Conservation (phyloP, 148 eudicot species). For the Rhododendron kiyosumense region DNA sequence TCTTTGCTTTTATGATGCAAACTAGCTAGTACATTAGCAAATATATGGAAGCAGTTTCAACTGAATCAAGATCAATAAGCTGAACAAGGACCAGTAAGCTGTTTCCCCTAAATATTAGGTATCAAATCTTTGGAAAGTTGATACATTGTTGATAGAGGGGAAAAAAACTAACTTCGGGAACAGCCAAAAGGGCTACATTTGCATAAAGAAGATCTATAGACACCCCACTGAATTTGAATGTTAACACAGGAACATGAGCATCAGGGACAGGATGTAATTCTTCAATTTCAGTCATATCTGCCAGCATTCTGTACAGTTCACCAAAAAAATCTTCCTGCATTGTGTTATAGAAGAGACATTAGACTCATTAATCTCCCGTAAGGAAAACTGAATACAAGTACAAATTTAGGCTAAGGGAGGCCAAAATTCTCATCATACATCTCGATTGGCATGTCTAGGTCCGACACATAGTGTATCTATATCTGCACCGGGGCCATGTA, state of each 20-base stretch:
- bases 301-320: slow-evolving; percentile 50
- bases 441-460: slow-evolving; percentile 67
- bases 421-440: slow-evolving; percentile 26
- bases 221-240: slow-evolving; percentile 56
- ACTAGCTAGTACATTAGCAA: too few species aligned
- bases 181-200: slow-evolving; percentile 47
- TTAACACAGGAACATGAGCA: slow-evolving; percentile 68
- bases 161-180: slow-evolving; percentile 45
- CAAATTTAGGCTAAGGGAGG: background rate
- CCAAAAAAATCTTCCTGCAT: slow-evolving; percentile 63
- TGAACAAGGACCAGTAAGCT: too few species aligned
- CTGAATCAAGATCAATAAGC: too few species aligned
- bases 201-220: slow-evolving; percentile 75
- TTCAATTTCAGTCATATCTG: slow-evolving; percentile 57
- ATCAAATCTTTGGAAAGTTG: background rate
- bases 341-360: background rate
- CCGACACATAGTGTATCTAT: slow-evolving; percentile 73
- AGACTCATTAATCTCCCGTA: background rate
- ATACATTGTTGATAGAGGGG: background rate
- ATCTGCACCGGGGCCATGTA: slow-evolving; percentile 78
- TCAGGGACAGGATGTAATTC: slow-evolving; percentile 62
- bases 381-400: background rate
- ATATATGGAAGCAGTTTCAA: too few species aligned
- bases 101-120: too few species aligned
- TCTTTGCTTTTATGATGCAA: too few species aligned